Evolutionary conservation across 2,329 filamentous ascomycete genomes (phyloP).

Genomic region (Hypoxylon sp.): DNA sequence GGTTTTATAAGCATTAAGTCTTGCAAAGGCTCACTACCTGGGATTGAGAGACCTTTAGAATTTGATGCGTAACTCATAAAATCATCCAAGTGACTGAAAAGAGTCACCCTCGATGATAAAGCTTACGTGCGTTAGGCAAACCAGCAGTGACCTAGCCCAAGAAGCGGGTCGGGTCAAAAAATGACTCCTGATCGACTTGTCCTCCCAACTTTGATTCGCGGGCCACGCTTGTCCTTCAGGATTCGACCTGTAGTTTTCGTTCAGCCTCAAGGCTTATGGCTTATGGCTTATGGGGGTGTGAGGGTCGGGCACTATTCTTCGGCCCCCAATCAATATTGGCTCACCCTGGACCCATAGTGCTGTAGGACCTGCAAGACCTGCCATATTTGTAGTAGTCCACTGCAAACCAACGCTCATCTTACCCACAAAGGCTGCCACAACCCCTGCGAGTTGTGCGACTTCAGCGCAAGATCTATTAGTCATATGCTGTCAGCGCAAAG

Average conservation of each 20-base stretch:
- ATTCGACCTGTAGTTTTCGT: background rate
- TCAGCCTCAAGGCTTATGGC: background rate
- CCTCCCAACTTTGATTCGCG: background rate
- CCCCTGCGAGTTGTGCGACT: slow-evolving; percentile 2
- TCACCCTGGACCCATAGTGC: background rate
- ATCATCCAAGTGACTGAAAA: background rate
- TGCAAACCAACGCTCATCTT: background rate
- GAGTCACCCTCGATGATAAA: background rate
- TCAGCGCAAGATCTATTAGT: slow-evolving; percentile 1
- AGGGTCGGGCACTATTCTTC: background rate
- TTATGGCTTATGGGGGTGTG: background rate
- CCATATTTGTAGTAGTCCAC: slow-evolving; percentile 1
- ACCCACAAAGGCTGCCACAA: background rate
- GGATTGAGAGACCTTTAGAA: background rate
- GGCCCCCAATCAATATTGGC: slow-evolving; percentile 5
- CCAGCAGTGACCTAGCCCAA: background rate
- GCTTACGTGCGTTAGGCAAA: background rate
- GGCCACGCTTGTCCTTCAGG: background rate
- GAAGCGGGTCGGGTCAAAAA: background rate
- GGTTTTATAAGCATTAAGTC: background rate
- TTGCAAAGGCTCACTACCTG: background rate
- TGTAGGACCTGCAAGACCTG: background rate
- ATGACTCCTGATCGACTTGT: background rate
- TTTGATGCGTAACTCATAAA: background rate
- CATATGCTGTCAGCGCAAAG: slow-evolving; percentile 7